Base-by-base conservation (phyloP, 106 monocot genomes). In the Allium cepa region DNA sequence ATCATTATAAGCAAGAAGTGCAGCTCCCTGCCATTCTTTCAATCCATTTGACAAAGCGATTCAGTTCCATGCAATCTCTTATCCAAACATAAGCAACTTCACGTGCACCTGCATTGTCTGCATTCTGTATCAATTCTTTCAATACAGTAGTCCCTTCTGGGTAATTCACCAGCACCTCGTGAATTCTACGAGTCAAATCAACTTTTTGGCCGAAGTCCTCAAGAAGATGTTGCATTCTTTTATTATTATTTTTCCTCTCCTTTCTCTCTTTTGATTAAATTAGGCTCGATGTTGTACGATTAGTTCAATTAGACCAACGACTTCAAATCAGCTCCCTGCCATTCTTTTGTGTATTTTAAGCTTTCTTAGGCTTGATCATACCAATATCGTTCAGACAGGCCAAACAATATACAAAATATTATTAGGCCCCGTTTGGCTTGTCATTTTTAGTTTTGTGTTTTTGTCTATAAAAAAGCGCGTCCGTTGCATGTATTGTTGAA, bases 161-260 rank as follows among this genome's bases (percentile, higher is more conserved):
- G 56, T 97, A 97, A 73, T 97, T 92, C 13, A 84, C 76, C 74
- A 97, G 79, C 27, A 97, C 84, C 74, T 97, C 97, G 7, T 92
- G 88, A 80, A 97, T 97, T 58, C 89, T 76, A 55, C 92, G 62
- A 51, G 97, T 97, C 53, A 97, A 82, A 67, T 97, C 97, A 59
- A 97, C 87, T 69, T 75, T 74, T 87, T 97, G 97, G 27, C 97
- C 97, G 78, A 97, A 97, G 56, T 97, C 97, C 80, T 97, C 92
- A 61, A 97, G 79, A 69, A 96, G 53, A 16, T 52, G 67, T 12
- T 64, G 49, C 68, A 69, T 69, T 69, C 15, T 55, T 55, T 55
- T 55, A 55, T 55, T 36, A 4, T 36, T 36, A 36, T 36, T 36
- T 36, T 36, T 36, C 36, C 36, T 22, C 22, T 1, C 1, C 36